phyloP scores from a whole-genome alignment of 1,139 yeast genomes.

The Nadsonia starkeyi-henricii region DNA sequence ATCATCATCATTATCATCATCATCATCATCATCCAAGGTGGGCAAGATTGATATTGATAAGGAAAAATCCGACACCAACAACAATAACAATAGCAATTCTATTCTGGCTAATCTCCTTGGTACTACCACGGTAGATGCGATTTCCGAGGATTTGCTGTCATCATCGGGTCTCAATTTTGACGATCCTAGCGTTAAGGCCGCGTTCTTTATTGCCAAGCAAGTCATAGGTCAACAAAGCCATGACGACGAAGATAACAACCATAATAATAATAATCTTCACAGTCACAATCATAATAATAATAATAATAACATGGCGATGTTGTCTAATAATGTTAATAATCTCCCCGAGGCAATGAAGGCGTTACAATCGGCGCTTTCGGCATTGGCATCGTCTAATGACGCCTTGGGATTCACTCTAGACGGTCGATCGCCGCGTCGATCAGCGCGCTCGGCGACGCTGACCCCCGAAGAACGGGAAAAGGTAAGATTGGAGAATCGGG shows the following conservation, averaged over 20 bases:
- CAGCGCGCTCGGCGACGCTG: slow-evolving; percentile 8
- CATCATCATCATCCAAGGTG: slow-evolving; percentile 82
- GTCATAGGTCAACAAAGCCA: slow-evolving; percentile 20
- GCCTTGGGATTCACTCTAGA: slow-evolving; percentile 5
- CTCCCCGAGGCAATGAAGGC: slow-evolving; percentile 26
- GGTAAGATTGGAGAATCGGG: slow-evolving; percentile 57
- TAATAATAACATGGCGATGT: no score
- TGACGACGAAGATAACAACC: slow-evolving; percentile 1
- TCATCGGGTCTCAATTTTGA: slow-evolving; percentile 12
- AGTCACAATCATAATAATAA: no score
- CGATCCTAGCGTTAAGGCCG: slow-evolving; percentile 23
- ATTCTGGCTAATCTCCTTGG: neutral
- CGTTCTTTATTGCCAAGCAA: slow-evolving; percentile 30
- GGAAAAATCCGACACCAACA: neutral
- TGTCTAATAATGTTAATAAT: slow-evolving; percentile 12
- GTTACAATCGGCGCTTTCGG: slow-evolving; percentile 23
- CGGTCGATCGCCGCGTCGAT: slow-evolving; percentile 4
- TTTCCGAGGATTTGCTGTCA: neutral
- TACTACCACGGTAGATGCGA: slow-evolving; percentile 1
- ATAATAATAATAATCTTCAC: slow-evolving; percentile 4
- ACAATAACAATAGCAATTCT: neutral
- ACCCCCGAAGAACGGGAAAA: slow-evolving; percentile 38
- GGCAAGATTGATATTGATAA: slow-evolving; percentile 60
- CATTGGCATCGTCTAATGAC: slow-evolving; percentile 11
- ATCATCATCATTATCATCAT: no score